Conservation (phyloP, 2,329 filamentous ascomycete genomes). For the Exophiala dermatitidis region DNA sequence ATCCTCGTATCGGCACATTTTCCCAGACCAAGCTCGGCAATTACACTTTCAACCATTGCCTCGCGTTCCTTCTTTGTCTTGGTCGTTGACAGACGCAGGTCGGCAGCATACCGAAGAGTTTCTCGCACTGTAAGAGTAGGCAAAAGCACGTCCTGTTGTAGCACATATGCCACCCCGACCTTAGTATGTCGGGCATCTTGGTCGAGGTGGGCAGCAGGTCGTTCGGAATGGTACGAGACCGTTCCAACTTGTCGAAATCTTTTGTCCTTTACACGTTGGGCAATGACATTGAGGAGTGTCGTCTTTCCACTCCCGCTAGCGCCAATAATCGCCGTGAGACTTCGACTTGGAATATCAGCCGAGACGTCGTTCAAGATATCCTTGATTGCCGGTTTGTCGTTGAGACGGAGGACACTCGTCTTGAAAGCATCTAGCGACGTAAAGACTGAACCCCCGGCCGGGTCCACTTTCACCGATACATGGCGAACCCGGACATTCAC, state of each 20-base stretch:
- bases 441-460: conserved; percentile 32
- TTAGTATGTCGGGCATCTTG: conserved; percentile 43
- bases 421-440: conserved; percentile 31
- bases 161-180: conserved; percentile 49
- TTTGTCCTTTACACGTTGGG: conserved; percentile 52
- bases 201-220: conserved; percentile 50
- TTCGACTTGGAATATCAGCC: conserved; percentile 60
- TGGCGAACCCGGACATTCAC: conserved; percentile 35
- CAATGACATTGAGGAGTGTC: conserved; percentile 75
- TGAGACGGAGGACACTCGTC: conserved; percentile 27
- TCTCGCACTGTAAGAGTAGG: conserved; percentile 69
- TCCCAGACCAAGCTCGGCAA: conserved; percentile 66
- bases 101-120: conserved; percentile 65
- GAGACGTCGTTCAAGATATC: conserved; percentile 53
- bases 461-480: conserved; percentile 33
- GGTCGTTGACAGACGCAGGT: conserved; percentile 60
- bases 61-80: conserved; percentile 53
- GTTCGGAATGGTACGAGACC: conserved; percentile 56
- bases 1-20: conserved; percentile 70
- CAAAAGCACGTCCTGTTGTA: conserved; percentile 66
- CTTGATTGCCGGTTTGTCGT: conserved; percentile 41
- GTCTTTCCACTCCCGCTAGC: conserved; percentile 98
- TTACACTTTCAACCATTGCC: conserved; percentile 66
- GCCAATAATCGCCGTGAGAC: conserved; percentile 73
- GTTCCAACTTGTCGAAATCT: conserved; percentile 47